These are phyloP conservation scores for Aureoboletus auriporus DNA, from an alignment of 768 basidiomycete genomes.

Conservation along the genomic window DNA sequence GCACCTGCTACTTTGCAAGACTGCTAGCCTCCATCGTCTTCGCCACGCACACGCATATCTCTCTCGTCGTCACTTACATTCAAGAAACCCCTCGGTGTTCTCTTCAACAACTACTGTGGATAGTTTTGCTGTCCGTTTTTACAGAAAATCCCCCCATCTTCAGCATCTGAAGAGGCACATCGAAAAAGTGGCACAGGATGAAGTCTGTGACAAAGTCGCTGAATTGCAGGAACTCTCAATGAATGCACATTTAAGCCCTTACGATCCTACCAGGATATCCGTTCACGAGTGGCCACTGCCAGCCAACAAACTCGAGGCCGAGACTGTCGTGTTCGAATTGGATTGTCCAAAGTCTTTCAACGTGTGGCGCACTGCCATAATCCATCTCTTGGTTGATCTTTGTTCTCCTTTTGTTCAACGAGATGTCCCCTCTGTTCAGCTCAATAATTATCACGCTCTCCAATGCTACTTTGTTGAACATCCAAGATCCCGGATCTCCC, in stretches of 20 bases:
- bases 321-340: slow-evolving; percentile 40
- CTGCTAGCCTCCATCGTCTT: slow-evolving; percentile 26
- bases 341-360: slow-evolving; percentile 32
- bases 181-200: slow-evolving; percentile 18
- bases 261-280: too few relatives aligned
- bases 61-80: slow-evolving; percentile 19
- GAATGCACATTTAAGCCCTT: slow-evolving; percentile 5
- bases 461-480: background rate
- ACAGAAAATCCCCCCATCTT: slow-evolving; percentile 12
- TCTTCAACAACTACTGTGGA: slow-evolving; percentile 8
- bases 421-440: background rate
- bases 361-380: slow-evolving; percentile 31
- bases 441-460: slow-evolving; percentile 1
- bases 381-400: slow-evolving; percentile 32
- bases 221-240: slow-evolving; percentile 20
- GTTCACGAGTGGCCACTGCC: slow-evolving; percentile 48
- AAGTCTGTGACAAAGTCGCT: slow-evolving; percentile 15
- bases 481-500: slow-evolving; percentile 25
- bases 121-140: slow-evolving; percentile 35
- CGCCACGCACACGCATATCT: slow-evolving; percentile 30
- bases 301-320: slow-evolving; percentile 6
- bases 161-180: slow-evolving; percentile 26
- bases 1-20: slow-evolving; percentile 36
- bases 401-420: slow-evolving; percentile 13
- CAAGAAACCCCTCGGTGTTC: slow-evolving; percentile 31